Percentiles rank a stretch among this genome's conserved stretches.
Conservation (phyloP, 2,329 filamentous ascomycete species). For the Diplodia scrobiculata region DNA sequence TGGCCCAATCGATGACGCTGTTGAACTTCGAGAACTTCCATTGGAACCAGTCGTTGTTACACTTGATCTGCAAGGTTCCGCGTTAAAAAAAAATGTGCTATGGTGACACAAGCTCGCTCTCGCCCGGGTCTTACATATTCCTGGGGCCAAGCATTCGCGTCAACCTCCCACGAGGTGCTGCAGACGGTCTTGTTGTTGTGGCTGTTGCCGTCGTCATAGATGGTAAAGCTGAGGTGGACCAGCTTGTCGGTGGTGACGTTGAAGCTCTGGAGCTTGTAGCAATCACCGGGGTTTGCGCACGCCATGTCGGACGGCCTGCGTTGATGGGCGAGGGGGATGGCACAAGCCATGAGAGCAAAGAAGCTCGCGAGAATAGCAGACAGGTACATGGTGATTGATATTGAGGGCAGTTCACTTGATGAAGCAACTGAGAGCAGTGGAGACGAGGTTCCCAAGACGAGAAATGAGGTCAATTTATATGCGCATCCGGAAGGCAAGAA, state of each 20-base stretch:
- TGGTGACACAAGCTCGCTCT: background rate
- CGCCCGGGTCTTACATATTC: slow-evolving; percentile 1
- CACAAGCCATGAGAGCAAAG: slow-evolving; percentile 3
- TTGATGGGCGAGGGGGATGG: background rate
- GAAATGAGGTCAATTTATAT: slow-evolving; percentile 11
- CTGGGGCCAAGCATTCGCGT: slow-evolving; percentile 10
- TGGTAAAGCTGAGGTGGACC: slow-evolving; percentile 2
- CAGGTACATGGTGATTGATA: slow-evolving; percentile 1
- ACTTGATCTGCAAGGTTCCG: slow-evolving; percentile 15
- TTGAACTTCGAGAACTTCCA: slow-evolving; percentile 24
- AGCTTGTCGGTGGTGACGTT: background rate
- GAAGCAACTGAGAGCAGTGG: background rate
- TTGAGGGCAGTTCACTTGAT: background rate
- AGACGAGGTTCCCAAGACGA: background rate
- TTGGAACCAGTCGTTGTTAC: background rate
- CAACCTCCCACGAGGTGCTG: slow-evolving; percentile 8
- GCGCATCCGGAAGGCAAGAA: background rate
- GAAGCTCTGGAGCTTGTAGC: background rate
- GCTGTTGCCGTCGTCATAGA: background rate
- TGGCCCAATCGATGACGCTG: slow-evolving; percentile 5
- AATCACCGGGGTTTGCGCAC: background rate
- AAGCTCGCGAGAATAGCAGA: slow-evolving; percentile 4
- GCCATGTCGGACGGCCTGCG: background rate
- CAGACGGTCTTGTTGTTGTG: background rate
- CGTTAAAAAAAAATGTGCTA: background rate